These are phyloP conservation scores for Wickerhamiella domercqiae DNA, from an alignment of 805 yeast genomes.

Conservation along the genomic window DNA sequence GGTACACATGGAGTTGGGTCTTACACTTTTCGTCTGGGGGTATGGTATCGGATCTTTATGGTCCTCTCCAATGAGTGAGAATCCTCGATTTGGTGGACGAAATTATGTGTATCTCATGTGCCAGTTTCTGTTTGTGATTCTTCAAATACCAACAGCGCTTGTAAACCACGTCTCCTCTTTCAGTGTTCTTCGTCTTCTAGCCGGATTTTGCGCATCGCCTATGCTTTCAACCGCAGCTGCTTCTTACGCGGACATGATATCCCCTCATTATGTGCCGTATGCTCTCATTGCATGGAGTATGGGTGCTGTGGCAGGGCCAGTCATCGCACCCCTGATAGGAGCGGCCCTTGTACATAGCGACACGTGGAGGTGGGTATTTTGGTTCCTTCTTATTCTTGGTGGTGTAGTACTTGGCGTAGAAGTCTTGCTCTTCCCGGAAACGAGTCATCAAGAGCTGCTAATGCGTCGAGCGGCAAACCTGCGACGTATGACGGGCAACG, in stretches of 20 bases:
- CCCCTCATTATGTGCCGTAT: constrained; percentile 30
- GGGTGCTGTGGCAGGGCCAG: constrained; percentile 39
- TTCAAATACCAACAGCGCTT: constrained; percentile 43
- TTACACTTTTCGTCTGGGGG: constrained; percentile 40
- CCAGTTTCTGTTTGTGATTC: constrained; percentile 31
- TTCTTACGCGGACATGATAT: constrained; percentile 34
- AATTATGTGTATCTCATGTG: constrained; percentile 32
- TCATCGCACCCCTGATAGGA: constrained; percentile 42
- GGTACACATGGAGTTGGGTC: constrained; percentile 33
- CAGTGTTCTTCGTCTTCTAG: constrained; percentile 33
- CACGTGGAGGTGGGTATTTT: constrained; percentile 41
- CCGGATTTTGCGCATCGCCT: constrained; percentile 43
- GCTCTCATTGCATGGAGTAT: constrained; percentile 37
- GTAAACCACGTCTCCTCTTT: constrained; percentile 35
- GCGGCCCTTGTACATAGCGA: constrained; percentile 29
- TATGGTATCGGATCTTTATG: constrained; percentile 44
- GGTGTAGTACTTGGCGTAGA: constrained; percentile 27
- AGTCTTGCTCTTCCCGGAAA: constrained; percentile 33
- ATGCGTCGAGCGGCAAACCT: constrained; percentile 34
- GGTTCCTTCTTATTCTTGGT: constrained; percentile 31
- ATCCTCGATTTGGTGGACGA: constrained; percentile 30
- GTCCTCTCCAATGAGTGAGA: constrained; percentile 40
- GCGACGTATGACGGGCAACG: constrained; percentile 27
- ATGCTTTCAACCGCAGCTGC: constrained; percentile 44
- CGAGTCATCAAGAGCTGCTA: constrained; percentile 31